These are phyloP conservation scores for Pythium insidiosum DNA, from an alignment of 352 stramenopile genomes.

Conservation along the genomic window DNA sequence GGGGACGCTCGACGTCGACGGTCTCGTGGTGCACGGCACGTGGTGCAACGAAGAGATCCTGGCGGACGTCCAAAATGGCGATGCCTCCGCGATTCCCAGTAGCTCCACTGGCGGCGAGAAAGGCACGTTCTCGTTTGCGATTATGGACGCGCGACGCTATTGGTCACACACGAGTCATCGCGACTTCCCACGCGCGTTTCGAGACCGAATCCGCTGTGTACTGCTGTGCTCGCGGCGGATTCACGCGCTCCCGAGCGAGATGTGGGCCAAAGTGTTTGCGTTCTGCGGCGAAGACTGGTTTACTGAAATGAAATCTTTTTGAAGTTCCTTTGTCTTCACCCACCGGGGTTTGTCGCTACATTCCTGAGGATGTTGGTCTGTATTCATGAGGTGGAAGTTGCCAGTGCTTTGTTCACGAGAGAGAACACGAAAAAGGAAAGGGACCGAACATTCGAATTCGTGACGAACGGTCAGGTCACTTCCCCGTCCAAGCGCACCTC, in stretches of 20 bases:
- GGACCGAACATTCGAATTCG: too few species aligned
- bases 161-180: conserved; percentile 41
- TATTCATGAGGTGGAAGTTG: too few species aligned
- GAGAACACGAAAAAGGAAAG: too few species aligned
- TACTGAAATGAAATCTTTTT: too few species aligned
- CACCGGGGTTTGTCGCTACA: too few species aligned
- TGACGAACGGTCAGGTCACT: too few species aligned
- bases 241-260: conserved; percentile 26
- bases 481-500: too few species aligned
- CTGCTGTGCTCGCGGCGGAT: conserved; percentile 38
- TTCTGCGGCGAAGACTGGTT: conserved; percentile 63
- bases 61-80: neutral
- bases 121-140: conserved; percentile 46
- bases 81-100: too few species aligned
- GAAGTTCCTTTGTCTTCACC: too few species aligned
- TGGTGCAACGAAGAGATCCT: conserved; percentile 43
- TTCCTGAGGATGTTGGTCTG: too few species aligned
- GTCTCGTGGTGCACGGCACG: conserved; percentile 28
- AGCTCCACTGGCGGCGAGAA: conserved; percentile 49
- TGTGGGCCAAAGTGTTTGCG: conserved; percentile 45
- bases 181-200: conserved; percentile 36
- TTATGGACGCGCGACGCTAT: conserved; percentile 24
- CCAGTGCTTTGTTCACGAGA: too few species aligned
- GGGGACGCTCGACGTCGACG: conserved; percentile 25
- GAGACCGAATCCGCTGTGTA: conserved; percentile 20